Percentiles rank a stretch among this genome's conserved stretches.
Evolutionary conservation across 257 asterid species (phyloP).

Genomic region (Solanum virginianum): DNA sequence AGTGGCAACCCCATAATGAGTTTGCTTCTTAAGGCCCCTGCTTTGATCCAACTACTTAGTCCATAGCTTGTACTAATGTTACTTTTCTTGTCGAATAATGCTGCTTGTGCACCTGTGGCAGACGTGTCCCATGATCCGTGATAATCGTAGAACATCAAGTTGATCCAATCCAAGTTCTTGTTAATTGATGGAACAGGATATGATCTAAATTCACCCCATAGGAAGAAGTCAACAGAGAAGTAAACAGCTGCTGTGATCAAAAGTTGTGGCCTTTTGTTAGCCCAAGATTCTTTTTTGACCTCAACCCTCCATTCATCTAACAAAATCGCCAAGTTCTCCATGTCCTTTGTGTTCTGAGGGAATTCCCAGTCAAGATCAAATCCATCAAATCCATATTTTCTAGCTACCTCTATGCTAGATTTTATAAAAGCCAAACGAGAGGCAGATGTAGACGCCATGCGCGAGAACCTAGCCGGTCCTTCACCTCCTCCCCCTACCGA

Average conservation of each 20-base stretch:
- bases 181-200: conserved; percentile 45
- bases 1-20: conserved; percentile 70
- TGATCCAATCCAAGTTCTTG: conserved; percentile 61
- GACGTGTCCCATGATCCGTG: conserved; percentile 52
- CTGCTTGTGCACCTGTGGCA: conserved; percentile 69
- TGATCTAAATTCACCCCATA: conserved; percentile 22
- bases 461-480: conserved; percentile 24
- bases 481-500: conserved; percentile 63
- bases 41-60: conserved; percentile 48
- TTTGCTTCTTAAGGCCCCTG: conserved; percentile 42
- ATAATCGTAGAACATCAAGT: conserved; percentile 67
- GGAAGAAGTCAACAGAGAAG: conserved; percentile 40
- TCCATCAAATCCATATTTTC: conserved; percentile 57
- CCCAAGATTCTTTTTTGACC: conserved; percentile 26
- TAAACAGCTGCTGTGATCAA: conserved; percentile 80
- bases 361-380: conserved; percentile 78
- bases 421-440: conserved; percentile 29
- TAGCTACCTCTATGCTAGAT: conserved; percentile 55
- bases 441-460: conserved; percentile 29
- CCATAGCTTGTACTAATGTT: conserved; percentile 64
- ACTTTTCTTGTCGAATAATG: conserved; percentile 41
- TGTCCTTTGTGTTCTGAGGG: conserved; percentile 39
- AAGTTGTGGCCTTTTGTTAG: conserved; percentile 23
- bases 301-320: conserved; percentile 57
- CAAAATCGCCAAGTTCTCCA: conserved; percentile 34